phyloP scores from a whole-genome alignment of 305 asterid species.

The Fraxinus latifolia region DNA sequence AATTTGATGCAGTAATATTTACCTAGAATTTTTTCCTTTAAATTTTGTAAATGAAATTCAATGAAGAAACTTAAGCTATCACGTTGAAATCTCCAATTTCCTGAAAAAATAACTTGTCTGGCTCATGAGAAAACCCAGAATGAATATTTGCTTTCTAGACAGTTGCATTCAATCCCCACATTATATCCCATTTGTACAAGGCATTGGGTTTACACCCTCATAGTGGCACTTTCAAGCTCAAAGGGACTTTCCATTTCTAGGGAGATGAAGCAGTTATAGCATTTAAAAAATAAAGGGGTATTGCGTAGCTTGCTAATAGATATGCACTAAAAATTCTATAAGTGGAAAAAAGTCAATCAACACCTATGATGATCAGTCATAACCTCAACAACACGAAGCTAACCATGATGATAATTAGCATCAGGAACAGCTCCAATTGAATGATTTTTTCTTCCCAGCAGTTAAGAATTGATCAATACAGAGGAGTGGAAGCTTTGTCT shows the following conservation, averaged over 20 bases:
- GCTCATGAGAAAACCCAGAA: not conserved
- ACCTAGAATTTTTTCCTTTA: conserved; percentile 5
- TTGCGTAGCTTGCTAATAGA: not conserved
- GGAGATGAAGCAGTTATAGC: not conserved
- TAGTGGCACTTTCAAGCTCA: not conserved
- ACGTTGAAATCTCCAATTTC: not conserved
- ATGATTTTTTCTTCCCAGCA: not conserved
- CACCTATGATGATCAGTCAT: not conserved
- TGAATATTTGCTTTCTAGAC: conserved; percentile 4
- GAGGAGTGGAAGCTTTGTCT: not conserved
- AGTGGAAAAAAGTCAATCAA: not conserved
- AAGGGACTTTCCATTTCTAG: not conserved
- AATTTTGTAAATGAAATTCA: not conserved
- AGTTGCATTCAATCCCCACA: not conserved
- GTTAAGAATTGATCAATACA: not conserved
- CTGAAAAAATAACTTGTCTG: not conserved
- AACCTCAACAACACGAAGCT: not conserved
- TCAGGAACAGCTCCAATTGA: not conserved
- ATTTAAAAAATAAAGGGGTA: not conserved
- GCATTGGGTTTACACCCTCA: not conserved
- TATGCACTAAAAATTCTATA: not conserved
- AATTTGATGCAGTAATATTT: not conserved
- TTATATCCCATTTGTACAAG: not conserved
- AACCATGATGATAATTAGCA: not conserved
- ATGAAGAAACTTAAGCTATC: conserved; percentile 7